Conservation (phyloP, 345 rosid species). For the Gynandropsis gynandra region DNA sequence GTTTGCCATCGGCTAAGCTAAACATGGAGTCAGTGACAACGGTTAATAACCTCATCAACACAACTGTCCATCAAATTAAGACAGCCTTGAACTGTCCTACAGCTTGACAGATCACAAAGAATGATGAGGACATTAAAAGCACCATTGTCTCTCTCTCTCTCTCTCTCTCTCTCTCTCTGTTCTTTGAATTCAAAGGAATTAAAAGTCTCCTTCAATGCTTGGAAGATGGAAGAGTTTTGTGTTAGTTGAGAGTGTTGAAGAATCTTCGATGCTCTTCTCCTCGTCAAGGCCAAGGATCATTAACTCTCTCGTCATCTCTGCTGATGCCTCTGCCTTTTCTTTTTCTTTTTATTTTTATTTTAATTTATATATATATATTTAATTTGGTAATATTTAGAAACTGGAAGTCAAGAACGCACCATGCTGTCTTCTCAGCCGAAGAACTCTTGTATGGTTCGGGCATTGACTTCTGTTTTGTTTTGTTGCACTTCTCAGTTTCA, state of each 20-base stretch:
- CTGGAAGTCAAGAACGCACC: constrained; percentile 98
- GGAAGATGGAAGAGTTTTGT: too few species aligned
- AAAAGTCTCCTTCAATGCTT: too few species aligned
- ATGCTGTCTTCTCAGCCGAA: constrained; percentile 30
- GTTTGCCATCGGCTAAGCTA: constrained; percentile 74
- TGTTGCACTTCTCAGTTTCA: not conserved
- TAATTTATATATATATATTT: constrained; percentile 4
- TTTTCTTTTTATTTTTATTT: not conserved
- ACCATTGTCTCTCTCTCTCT: constrained; percentile 14
- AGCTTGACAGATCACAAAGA: constrained; percentile 15
- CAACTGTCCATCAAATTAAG: constrained; percentile 94
- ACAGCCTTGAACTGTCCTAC: constrained; percentile 75
- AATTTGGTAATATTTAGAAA: constrained; percentile 25
- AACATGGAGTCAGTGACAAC: constrained; percentile 90
- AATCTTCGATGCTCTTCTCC: too few species aligned
- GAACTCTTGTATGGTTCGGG: constrained; percentile 99
- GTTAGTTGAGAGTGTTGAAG: too few species aligned
- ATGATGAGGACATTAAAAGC: constrained; percentile 22
- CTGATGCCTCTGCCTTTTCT: constrained; percentile 13
- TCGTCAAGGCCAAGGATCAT: too few species aligned
- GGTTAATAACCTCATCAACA: constrained; percentile 76
- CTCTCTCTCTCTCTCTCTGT: constrained; percentile 18
- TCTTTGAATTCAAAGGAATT: constrained; percentile 27
- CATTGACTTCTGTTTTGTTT: constrained; percentile 68
- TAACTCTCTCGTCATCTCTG: too few species aligned